Conservation (phyloP, 306 rosid genomes). For the Lathyrus aphaca region DNA sequence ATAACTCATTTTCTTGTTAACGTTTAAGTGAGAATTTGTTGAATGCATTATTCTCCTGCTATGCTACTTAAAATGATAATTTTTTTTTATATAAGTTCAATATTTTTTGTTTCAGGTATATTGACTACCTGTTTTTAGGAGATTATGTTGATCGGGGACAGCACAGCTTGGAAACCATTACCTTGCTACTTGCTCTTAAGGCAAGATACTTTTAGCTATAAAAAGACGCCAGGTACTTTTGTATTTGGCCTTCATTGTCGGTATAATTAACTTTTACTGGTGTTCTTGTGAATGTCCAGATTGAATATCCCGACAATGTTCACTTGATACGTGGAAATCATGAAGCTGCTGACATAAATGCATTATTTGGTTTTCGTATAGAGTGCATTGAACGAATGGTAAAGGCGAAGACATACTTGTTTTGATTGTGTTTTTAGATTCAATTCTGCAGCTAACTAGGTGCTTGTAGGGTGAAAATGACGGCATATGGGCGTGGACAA, state of each 20-base stretch:
- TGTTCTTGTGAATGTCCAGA: slow-evolving; percentile 63
- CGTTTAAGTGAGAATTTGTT: slow-evolving; percentile 25
- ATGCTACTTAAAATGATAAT: slow-evolving; percentile 31
- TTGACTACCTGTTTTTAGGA: slow-evolving; percentile 98
- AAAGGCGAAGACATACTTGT: slow-evolving; percentile 40
- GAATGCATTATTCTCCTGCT: slow-evolving; percentile 21
- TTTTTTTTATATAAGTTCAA: slow-evolving; percentile 32
- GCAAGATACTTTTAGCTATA: slow-evolving; percentile 49
- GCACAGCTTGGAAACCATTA: slow-evolving; percentile 99
- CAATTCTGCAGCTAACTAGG: slow-evolving; percentile 44
- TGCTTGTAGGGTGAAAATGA: slow-evolving; percentile 89
- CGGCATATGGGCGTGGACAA: slow-evolving; percentile 99
- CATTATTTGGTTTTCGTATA: slow-evolving; percentile 96
- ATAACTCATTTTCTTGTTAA: slow-evolving; percentile 28
- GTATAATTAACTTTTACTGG: slow-evolving; percentile 35
- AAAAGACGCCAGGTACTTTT: slow-evolving; percentile 31
- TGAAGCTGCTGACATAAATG: slow-evolving; percentile 99
- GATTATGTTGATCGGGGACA: slow-evolving; percentile 99
- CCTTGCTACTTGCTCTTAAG: slow-evolving; percentile 97
- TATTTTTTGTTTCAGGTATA: slow-evolving; percentile 68
- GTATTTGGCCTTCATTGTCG: slow-evolving; percentile 27
- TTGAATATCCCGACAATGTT: slow-evolving; percentile 92
- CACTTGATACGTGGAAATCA: slow-evolving; percentile 99
- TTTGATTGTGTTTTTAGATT: slow-evolving; percentile 36
- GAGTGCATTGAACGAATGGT: slow-evolving; percentile 99